phyloP scores from a whole-genome alignment of 148 eudicot species.

The Mesembryanthemum crystallinum region DNA sequence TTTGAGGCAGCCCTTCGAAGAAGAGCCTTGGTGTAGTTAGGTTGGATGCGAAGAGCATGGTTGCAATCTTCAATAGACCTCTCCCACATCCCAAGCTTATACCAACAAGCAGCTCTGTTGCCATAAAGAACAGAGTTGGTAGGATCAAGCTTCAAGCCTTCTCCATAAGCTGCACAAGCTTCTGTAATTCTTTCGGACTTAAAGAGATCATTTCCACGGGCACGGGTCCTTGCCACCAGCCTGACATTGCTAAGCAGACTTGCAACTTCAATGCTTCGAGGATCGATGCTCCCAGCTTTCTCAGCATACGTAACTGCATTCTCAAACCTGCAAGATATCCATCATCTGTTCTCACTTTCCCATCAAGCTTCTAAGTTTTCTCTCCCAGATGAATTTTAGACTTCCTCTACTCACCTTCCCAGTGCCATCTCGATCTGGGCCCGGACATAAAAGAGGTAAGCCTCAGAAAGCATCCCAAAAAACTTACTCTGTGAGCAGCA shows the following conservation, averaged over 20 bases:
- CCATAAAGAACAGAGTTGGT: constrained; percentile 78
- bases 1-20: constrained; percentile 84
- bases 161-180: constrained; percentile 86
- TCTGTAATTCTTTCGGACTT: constrained; percentile 81
- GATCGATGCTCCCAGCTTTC: constrained; percentile 63
- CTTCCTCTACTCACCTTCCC: constrained; percentile 71
- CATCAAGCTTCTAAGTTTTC: constrained; percentile 22
- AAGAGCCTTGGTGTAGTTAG: constrained; percentile 81
- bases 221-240: constrained; percentile 66
- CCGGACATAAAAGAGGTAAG: constrained; percentile 65
- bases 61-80: constrained; percentile 78
- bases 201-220: constrained; percentile 88
- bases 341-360: constrained; percentile 41
- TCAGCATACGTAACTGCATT: constrained; percentile 62
- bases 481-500: constrained; percentile 54
- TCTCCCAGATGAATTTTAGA: constrained; percentile 13
- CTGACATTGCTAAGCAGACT: constrained; percentile 55
- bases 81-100: constrained; percentile 75
- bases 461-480: constrained; percentile 83
- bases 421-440: constrained; percentile 81
- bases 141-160: constrained; percentile 78
- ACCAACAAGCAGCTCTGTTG: constrained; percentile 97
- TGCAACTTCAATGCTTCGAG: constrained; percentile 53
- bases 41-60: constrained; percentile 70
- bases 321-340: constrained; percentile 79